These are phyloP conservation scores for Ophioceras dolichostomum DNA, from an alignment of 2,329 filamentous ascomycete genomes.

Conservation along the genomic window DNA sequence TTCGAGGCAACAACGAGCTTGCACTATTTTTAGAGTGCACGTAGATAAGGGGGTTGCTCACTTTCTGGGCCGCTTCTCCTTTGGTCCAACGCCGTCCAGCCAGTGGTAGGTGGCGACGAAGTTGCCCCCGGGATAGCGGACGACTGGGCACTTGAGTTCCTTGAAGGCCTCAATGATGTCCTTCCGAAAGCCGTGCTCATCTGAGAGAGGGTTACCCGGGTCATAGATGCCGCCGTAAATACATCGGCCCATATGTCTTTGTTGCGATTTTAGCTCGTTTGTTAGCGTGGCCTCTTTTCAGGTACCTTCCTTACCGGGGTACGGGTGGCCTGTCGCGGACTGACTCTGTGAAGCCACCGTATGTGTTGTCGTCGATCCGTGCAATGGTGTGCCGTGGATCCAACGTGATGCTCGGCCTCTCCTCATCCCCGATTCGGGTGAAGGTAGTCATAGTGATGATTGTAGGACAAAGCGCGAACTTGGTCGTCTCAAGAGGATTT, in stretches of 20 bases:
- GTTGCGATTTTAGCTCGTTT: not conserved
- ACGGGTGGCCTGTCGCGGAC: constrained; percentile 11
- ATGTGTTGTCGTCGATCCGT: constrained; percentile 69
- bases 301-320: constrained; percentile 1
- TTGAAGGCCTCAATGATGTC: constrained; percentile 65
- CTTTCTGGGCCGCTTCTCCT: constrained; percentile 46
- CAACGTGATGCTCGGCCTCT: constrained; percentile 52
- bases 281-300: no score
- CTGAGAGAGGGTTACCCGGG: constrained; percentile 59
- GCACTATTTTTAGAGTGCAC: no score
- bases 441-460: constrained; percentile 54
- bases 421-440: constrained; percentile 49
- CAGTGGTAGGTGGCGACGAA: constrained; percentile 80
- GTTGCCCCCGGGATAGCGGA: constrained; percentile 75
- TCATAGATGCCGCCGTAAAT: constrained; percentile 84
- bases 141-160: constrained; percentile 63
- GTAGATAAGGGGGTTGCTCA: not conserved
- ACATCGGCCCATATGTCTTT: constrained; percentile 76
- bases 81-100: constrained; percentile 68
- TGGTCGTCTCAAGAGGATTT: no score
- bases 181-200: constrained; percentile 60
- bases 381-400: constrained; percentile 53
- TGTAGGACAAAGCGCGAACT: no score
- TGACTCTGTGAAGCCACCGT: constrained; percentile 76
- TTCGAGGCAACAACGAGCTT: not conserved